These are phyloP conservation scores for Psilocybe mexicana DNA, from an alignment of 1,284 basidiomycete species.

Conservation along the genomic window DNA sequence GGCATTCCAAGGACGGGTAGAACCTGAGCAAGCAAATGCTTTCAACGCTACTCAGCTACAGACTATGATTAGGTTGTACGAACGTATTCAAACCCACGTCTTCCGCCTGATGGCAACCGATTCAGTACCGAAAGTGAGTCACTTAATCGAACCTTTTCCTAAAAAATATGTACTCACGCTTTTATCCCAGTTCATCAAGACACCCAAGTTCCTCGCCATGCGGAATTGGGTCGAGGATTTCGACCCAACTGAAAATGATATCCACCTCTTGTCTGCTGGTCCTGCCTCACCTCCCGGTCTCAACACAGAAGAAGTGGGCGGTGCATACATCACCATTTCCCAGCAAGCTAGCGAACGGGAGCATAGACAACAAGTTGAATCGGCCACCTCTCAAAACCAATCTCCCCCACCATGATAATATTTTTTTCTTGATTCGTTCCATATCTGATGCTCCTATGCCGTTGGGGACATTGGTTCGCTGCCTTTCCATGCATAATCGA, in stretches of 20 bases:
- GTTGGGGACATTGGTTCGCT: constrained; percentile 16
- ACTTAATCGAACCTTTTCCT: constrained; percentile 3
- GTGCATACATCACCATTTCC: constrained; percentile 84
- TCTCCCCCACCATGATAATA: constrained; percentile 19
- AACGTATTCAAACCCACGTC: constrained; percentile 95
- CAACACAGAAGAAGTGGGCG: constrained; percentile 65
- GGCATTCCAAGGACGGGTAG: constrained; percentile 74
- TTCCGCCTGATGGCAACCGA: constrained; percentile 98
- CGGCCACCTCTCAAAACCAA: constrained; percentile 13
- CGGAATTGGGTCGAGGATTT: constrained; percentile 75
- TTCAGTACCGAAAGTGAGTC: constrained; percentile 87
- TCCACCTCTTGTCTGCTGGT: constrained; percentile 47
- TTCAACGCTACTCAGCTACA: constrained; percentile 95
- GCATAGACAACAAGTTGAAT: constrained; percentile 41
- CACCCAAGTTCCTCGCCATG: constrained; percentile 73
- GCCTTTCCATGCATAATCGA: constrained; percentile 11
- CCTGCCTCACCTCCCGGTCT: constrained; percentile 71
- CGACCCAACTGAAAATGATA: constrained; percentile 64
- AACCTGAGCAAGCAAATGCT: constrained; percentile 73
- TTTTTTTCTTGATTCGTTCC: constrained; percentile 10
- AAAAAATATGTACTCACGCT: constrained; percentile 9
- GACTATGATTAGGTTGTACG: constrained; percentile 91
- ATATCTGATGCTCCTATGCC: constrained; percentile 15
- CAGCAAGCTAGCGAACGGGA: constrained; percentile 70
- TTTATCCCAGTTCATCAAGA: constrained; percentile 74